Conservation (phyloP, 1,284 basidiomycete species). For the Gymnopus androsaceus region DNA sequence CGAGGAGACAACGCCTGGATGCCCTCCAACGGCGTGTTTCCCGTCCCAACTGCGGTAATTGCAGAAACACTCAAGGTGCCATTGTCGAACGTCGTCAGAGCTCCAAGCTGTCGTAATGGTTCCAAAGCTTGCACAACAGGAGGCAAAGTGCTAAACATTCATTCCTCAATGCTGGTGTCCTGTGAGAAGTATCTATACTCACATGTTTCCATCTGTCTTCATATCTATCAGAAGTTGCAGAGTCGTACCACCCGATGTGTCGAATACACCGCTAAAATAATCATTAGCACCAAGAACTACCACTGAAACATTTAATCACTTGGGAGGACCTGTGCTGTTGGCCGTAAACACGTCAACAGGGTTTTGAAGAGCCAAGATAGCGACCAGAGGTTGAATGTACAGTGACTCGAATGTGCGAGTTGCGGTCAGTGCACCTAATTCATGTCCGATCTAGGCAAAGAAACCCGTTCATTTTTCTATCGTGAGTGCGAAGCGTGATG, state of each 20-base stretch:
- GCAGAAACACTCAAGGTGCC: constrained; percentile 39
- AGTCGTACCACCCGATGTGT: constrained; percentile 42
- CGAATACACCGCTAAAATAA: constrained; percentile 49
- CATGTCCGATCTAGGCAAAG: constrained; percentile 44
- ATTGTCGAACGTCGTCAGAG: constrained; percentile 49
- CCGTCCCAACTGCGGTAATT: constrained; percentile 53
- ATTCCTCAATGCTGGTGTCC: constrained; percentile 34
- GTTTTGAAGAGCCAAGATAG: constrained; percentile 45
- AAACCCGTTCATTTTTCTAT: not conserved
- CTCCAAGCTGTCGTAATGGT: constrained; percentile 46
- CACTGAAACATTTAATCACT: too few species aligned
- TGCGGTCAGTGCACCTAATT: constrained; percentile 35
- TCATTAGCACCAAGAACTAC: too few species aligned
- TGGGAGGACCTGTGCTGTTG: constrained; percentile 39
- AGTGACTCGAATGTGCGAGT: constrained; percentile 42
- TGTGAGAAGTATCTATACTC: constrained; percentile 16
- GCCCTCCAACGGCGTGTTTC: constrained; percentile 54
- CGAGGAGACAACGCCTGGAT: constrained; percentile 47
- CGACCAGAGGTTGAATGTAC: constrained; percentile 50
- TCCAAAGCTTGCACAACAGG: constrained; percentile 47
- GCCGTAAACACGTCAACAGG: constrained; percentile 42
- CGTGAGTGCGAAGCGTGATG: not conserved
- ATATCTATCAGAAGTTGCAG: constrained; percentile 54
- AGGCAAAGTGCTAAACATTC: constrained; percentile 41
- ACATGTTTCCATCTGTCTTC: constrained; percentile 53